Evolutionary conservation across 176 grass and related monocot genomes (phyloP).

Genomic region (Saccharum officinarum): DNA sequence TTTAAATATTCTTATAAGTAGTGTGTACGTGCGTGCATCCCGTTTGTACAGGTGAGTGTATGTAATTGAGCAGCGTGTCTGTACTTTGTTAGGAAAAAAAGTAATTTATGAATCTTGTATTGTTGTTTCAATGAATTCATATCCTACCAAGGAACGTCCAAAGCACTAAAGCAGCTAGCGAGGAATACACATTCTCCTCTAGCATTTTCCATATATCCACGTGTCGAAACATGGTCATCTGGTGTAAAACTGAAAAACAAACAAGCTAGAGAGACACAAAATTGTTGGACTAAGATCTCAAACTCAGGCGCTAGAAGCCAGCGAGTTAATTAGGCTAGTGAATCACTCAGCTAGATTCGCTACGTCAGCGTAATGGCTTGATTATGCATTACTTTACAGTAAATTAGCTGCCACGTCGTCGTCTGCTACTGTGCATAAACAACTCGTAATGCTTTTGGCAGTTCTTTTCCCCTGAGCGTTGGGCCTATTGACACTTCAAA

Average conservation of each 20-base stretch:
- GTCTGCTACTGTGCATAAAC: constrained; percentile 30
- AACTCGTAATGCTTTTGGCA: constrained; percentile 7
- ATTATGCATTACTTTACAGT: constrained; percentile 26
- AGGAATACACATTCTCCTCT: too few species aligned
- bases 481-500: constrained; percentile 9
- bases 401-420: constrained; percentile 37
- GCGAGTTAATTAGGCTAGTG: constrained; percentile 1
- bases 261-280: background rate
- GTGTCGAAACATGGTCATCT: background rate
- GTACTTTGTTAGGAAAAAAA: too few species aligned
- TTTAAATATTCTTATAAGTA: too few species aligned
- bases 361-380: constrained; percentile 12
- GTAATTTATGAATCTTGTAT: too few species aligned
- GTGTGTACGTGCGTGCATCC: too few species aligned
- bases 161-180: too few species aligned
- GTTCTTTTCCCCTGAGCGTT: background rate
- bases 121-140: too few species aligned
- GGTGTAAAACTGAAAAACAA: background rate
- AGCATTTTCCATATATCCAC: too few species aligned
- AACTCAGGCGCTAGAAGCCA: background rate
- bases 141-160: too few species aligned
- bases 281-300: constrained; percentile 18
- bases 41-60: too few species aligned
- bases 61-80: too few species aligned
- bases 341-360: constrained; percentile 39